Evolutionary conservation across 257 asterid species (phyloP), one percentile per base, ranked within the genome.

Genomic region (Jacaranda mimosifolia): DNA sequence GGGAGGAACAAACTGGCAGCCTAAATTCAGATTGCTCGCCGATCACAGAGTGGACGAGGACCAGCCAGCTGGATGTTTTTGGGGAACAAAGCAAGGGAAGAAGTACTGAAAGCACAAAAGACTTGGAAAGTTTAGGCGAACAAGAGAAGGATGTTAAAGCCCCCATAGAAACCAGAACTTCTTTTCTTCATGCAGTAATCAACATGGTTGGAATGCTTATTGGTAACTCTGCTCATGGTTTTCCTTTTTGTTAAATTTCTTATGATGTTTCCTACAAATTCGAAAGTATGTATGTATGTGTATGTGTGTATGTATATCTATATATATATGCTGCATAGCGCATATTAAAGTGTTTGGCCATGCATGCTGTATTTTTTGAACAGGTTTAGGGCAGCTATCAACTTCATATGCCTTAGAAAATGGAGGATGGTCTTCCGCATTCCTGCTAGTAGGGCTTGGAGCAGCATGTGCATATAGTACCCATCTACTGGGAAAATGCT

Each of bases 191-290:
- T 82, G 85, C 94, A 12, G 96, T 90, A 81, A 73, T 82, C 84
- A 90, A 92, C 83, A 90, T 90, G 97, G 70, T 85, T 72, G 96
- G 97, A 66, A 92, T 92, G 96, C 92, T 92, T 57, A 84, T 90
- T 80, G 94, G 96, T 90, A 79, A 43, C 7, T 68, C 7, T 10
- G 21, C 11, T 35, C 13, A 7, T n/a, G 13, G 21, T 14, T 4
- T 8, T 35, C 36, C 14, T 42, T 42, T 13, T 65, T 14, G 0
- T 21, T 39, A 36, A 10, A 0, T 55, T n/a, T 58, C 9, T 17
- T n/a, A 9, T 3, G 8, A 1, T 18, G 1, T 19, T 7, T 4
- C 6, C 32, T 5, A 4, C 6, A 1, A 8, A 42, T 5, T 42
- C 6, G 9, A 42, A 42, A 4, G 6, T 42, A 8, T 42, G 46